Conservation (phyloP, 441 rosid genomes). For the Macaranga tanarius region DNA sequence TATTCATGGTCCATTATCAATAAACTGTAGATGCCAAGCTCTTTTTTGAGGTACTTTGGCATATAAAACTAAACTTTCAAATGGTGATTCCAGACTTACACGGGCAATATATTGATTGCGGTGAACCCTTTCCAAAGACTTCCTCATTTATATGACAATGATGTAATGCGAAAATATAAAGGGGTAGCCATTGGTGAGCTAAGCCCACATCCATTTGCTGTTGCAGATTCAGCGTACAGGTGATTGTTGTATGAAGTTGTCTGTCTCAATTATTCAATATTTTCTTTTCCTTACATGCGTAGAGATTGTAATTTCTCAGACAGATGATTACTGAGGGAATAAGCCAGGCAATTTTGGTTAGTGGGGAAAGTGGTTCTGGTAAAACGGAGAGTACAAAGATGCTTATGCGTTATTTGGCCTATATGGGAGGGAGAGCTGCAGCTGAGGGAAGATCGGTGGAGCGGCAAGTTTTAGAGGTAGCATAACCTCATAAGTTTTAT, state of each 20-base stretch:
- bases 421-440: constrained; percentile 95
- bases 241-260: constrained; percentile 18
- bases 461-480: constrained; percentile 94
- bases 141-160: constrained; percentile 82
- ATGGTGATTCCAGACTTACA: constrained; percentile 68
- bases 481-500: not conserved
- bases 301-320: constrained; percentile 45
- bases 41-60: constrained; percentile 1
- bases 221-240: constrained; percentile 99
- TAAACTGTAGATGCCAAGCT: not conserved
- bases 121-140: constrained; percentile 92
- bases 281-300: constrained; percentile 13
- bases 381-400: constrained; percentile 94
- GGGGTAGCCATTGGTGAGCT: constrained; percentile 89
- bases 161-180: constrained; percentile 91
- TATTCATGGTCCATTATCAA: too few relatives aligned
- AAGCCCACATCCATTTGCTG: constrained; percentile 95
- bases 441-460: constrained; percentile 89
- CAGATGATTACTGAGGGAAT: constrained; percentile 77
- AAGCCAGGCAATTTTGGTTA: constrained; percentile 92
- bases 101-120: constrained; percentile 90
- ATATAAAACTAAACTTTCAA: constrained; percentile 28
- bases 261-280: constrained; percentile 10
- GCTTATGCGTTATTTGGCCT: constrained; percentile 97
- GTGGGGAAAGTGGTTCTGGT: constrained; percentile 99